Percentiles rank a stretch among this genome's conserved stretches.
These are phyloP conservation scores for Crithidia bombi DNA, from an alignment of 208 protist genomes.

Conservation along the genomic window DNA sequence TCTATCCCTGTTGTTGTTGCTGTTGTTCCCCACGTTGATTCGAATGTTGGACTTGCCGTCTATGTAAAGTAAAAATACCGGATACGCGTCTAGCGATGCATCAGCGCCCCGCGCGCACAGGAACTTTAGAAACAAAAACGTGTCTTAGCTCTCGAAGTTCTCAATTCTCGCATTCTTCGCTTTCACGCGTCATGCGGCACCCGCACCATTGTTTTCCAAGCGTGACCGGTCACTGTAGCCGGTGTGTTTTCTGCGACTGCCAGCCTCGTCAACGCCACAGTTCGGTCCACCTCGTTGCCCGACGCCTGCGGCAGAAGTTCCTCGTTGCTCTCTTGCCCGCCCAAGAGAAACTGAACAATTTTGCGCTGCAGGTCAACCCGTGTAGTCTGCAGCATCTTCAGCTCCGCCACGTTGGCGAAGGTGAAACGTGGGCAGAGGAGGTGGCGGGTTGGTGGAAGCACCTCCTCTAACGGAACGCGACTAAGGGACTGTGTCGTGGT, in stretches of 20 bases:
- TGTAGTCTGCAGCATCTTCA: slow-evolving; percentile 53
- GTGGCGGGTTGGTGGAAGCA: slow-evolving; percentile 70
- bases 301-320: slow-evolving; percentile 20
- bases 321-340: neutral
- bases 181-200: neutral
- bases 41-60: no score
- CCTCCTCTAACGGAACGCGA: slow-evolving; percentile 23
- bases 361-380: slow-evolving; percentile 64
- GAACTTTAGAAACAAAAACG: no score
- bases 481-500: slow-evolving; percentile 38
- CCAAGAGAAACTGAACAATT: slow-evolving; percentile 28
- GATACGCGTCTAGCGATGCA: no score
- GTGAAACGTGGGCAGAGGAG: slow-evolving; percentile 74
- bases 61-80: no score
- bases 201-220: slow-evolving; percentile 40
- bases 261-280: slow-evolving; percentile 25
- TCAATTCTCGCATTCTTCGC: no score
- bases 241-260: slow-evolving; percentile 18
- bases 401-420: slow-evolving; percentile 62
- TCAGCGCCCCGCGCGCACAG: no score
- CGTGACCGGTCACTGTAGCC: neutral
- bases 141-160: no score
- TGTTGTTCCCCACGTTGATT: no score
- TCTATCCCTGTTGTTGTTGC: no score
- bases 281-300: slow-evolving; percentile 11